These are phyloP conservation scores for Sordariomycetes sp. DNA, from an alignment of 2,329 filamentous ascomycete genomes.

Conservation along the genomic window DNA sequence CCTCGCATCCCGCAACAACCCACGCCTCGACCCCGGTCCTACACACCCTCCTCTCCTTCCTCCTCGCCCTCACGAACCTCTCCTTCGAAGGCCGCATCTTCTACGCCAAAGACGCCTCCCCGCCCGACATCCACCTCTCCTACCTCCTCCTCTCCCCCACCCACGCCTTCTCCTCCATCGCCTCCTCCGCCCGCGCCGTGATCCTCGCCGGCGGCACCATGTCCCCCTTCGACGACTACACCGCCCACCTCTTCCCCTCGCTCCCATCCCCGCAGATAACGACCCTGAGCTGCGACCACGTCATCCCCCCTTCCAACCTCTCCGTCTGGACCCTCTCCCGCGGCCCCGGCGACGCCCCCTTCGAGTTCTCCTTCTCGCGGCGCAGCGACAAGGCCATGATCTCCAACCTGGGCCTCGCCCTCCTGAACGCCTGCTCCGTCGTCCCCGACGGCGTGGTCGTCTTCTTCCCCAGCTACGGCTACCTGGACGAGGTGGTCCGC, in stretches of 20 bases:
- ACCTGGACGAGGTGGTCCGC: slow-evolving; percentile 63
- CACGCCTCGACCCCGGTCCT: slow-evolving; percentile 34
- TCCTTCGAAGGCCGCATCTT: slow-evolving; percentile 61
- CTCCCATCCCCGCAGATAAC: slow-evolving; percentile 52
- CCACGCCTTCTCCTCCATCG: slow-evolving; percentile 80
- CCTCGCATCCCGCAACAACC: slow-evolving; percentile 4
- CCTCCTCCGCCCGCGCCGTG: slow-evolving; percentile 73
- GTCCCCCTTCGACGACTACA: slow-evolving; percentile 92
- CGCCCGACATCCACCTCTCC: slow-evolving; percentile 50
- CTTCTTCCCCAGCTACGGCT: slow-evolving; percentile 93
- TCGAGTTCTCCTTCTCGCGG: slow-evolving; percentile 83
- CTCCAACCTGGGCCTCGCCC: slow-evolving; percentile 59
- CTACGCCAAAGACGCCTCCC: slow-evolving; percentile 34
- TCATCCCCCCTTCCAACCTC: slow-evolving; percentile 75
- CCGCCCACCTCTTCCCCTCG: slow-evolving; percentile 73
- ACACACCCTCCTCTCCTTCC: slow-evolving; percentile 48
- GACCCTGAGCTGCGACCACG: slow-evolving; percentile 87
- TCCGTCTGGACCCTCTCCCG: slow-evolving; percentile 61
- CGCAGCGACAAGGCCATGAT: slow-evolving; percentile 62
- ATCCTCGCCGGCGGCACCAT: slow-evolving; percentile 93
- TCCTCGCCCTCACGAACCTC: slow-evolving; percentile 77
- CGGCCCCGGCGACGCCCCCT: slow-evolving; percentile 20
- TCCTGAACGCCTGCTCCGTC: slow-evolving; percentile 59
- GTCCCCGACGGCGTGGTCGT: slow-evolving; percentile 86
- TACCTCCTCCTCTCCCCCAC: slow-evolving; percentile 89